Conservation (phyloP, 2,329 filamentous ascomycete species). For the Aureobasidium sp. region DNA sequence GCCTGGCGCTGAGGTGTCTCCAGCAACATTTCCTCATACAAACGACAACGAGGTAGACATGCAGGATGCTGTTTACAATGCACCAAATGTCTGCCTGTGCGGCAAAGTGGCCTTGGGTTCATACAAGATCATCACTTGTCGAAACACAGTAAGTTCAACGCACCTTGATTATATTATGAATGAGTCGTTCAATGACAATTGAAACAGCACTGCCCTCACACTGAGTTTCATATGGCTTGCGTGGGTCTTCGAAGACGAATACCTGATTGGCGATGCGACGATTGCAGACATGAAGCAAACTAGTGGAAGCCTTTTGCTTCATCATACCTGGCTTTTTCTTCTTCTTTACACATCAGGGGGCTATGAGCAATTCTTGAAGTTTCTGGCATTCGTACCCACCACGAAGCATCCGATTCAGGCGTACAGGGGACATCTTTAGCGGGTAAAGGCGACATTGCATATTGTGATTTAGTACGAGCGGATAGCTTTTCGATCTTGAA, state of each 20-base stretch:
- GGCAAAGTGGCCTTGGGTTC: conserved; percentile 10
- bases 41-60: neutral
- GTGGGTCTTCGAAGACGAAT: conserved; percentile 16
- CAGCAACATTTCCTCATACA: neutral
- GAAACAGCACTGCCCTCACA: conserved; percentile 13
- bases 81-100: conserved; percentile 14
- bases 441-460: neutral
- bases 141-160: conserved; percentile 16
- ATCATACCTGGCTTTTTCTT: neutral
- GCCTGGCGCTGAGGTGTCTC: conserved; percentile 2
- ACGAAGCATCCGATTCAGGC: neutral
- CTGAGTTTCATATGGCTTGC: conserved; percentile 20
- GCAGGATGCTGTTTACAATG: neutral
- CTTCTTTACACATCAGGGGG: neutral
- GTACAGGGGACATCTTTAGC: neutral
- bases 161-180: neutral
- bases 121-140: conserved; percentile 16
- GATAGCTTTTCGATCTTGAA: neutral
- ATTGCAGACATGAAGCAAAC: conserved; percentile 11
- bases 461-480: neutral
- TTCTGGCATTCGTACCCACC: neutral
- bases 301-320: neutral
- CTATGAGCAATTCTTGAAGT: neutral
- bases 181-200: neutral
- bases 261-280: conserved; percentile 17